phyloP scores from a whole-genome alignment of 306 rosid genomes.

The Cercis canadensis region DNA sequence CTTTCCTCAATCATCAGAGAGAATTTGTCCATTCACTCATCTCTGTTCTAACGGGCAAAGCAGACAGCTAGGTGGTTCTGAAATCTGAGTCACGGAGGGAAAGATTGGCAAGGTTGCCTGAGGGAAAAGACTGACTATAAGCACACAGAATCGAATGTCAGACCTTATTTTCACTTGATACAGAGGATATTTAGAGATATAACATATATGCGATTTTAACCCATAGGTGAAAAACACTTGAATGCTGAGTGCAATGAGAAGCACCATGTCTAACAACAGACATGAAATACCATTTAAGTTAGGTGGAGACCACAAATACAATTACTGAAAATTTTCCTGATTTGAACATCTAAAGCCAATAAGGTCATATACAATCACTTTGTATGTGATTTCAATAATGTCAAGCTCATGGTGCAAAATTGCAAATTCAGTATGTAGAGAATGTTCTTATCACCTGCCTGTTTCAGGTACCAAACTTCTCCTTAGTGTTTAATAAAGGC shows the following conservation, averaged over 20 bases:
- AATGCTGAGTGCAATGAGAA: not conserved
- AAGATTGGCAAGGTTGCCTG: too few relatives aligned
- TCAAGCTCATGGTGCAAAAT: not conserved
- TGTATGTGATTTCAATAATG: not conserved
- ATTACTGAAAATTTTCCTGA: not conserved
- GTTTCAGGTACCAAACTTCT: not conserved
- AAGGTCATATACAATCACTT: conserved; percentile 3
- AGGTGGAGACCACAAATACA: conserved; percentile 12
- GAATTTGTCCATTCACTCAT: too few relatives aligned
- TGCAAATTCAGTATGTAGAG: conserved; percentile 1
- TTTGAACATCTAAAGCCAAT: conserved; percentile 1
- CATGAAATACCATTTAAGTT: not conserved
- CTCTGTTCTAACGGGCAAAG: too few relatives aligned
- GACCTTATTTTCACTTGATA: conserved; percentile 3
- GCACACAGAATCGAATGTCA: too few relatives aligned
- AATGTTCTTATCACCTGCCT: conserved; percentile 9
- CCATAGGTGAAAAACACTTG: not conserved
- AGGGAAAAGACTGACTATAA: not conserved
- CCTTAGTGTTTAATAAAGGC: not conserved
- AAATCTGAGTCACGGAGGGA: too few relatives aligned
- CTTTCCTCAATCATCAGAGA: too few relatives aligned
- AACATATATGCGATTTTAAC: not conserved
- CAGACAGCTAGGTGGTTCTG: too few relatives aligned
- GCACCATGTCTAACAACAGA: not conserved
- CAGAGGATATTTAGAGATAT: not conserved